Evolutionary conservation across 768 basidiomycete genomes (phyloP).

Genomic region (Collybiopsis confluens): DNA sequence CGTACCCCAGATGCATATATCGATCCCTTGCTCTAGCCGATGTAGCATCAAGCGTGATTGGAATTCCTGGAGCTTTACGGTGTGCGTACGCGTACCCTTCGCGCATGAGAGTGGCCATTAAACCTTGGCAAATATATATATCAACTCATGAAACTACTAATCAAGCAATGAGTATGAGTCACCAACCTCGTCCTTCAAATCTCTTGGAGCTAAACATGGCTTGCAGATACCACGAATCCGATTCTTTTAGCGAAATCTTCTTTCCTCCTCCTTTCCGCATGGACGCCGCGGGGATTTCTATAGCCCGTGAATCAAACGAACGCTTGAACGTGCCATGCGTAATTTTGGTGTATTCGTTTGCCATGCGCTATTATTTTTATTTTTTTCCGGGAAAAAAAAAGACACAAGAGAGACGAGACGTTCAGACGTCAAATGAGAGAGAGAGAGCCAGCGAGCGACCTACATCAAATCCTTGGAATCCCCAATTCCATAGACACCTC

Average conservation of each 20-base stretch:
- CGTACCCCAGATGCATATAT: constrained; percentile 1
- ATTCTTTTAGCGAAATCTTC: not conserved
- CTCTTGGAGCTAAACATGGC: not conserved
- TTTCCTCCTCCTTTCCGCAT: not conserved
- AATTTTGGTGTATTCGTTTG: not conserved
- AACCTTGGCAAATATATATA: no score
- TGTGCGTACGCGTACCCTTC: constrained; percentile 1
- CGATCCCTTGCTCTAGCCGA: not conserved
- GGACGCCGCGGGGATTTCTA: not conserved
- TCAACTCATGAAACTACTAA: no score
- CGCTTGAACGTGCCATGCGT: not conserved
- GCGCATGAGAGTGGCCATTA: constrained; percentile 4
- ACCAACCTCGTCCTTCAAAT: constrained; percentile 3
- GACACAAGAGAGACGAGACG: no score
- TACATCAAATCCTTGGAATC: not conserved
- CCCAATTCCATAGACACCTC: constrained; percentile 1
- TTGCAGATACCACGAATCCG: constrained; percentile 7
- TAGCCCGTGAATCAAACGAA: not conserved
- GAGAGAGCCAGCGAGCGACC: not conserved
- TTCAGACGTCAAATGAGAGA: not conserved
- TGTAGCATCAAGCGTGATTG: not conserved
- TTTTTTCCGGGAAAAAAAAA: no score
- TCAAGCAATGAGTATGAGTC: not conserved
- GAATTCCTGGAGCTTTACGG: not conserved
- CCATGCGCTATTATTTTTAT: not conserved